Base-by-base conservation (phyloP, 306 rosid genomes). In the Vigna mungo region DNA sequence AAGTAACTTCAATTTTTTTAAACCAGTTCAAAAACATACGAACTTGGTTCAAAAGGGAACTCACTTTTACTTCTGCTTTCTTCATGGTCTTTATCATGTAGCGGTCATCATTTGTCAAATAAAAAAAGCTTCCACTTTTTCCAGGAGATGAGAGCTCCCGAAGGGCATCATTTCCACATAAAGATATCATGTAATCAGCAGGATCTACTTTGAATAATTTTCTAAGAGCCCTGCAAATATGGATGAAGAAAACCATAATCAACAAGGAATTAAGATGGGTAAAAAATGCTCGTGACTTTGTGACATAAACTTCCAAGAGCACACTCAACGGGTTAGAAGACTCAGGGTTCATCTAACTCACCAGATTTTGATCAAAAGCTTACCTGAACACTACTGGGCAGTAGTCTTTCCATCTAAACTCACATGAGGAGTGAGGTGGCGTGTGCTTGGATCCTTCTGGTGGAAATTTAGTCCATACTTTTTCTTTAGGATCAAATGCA, bases 91-190 rank as follows among this genome's bases (percentile, higher is more conserved):
- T 96, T 76, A 96, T 96, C 99, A 96, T 96, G 89, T 96, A 96
- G 16, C 97, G 92, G 78, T 96, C 99, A 82, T 96, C 99, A 16
- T 91, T 79, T 34, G 99, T 96, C 85, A 96, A 81, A 85, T 96
- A 96, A 82, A 96, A 96, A 82, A 96, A 96, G 80, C 99, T 96
- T 81, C 99, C 98, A 59, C 98, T 92, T 85, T 96, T 96, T 80
- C 99, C 99, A 1, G 99, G 99, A 60, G 99, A 93, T 3, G 99
- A 96, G 48, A 96, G 99, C 79, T 96, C 99, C 32, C 99, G 85
- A 64, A 96, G 96, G 21, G 99, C 99, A 10, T 96, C 99, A 53
- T 93, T 83, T 67, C 99, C 99, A 34, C 99, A 96, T 75, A 96
- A 83, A 2, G 99, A 96, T 83, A 96, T 3, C 99, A 96, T 96